Evolutionary conservation across 1,284 basidiomycete genomes (phyloP), one percentile per base, ranked within the genome.

Genomic region (Inonotus obliquus): DNA sequence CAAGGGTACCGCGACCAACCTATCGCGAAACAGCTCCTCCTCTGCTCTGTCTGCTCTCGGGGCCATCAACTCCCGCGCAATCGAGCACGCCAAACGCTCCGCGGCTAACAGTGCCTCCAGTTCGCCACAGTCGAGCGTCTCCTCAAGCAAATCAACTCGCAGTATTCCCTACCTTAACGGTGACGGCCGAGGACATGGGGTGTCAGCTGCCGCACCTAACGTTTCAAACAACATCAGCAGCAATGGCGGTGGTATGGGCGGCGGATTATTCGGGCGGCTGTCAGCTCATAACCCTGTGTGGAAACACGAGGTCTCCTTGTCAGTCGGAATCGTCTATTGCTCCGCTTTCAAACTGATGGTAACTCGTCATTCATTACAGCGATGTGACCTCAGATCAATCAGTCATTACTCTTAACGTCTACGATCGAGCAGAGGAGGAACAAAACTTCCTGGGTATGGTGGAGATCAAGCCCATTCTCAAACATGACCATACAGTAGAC

Each of bases 261-360:
- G 78, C 37, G 78, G 81, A 21, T 77, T 90, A 48, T 87, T 91
- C 67, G 84, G 84, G 63, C 79, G 83, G 61, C 74, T 83, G 55
- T 85, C 84, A 52, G 80, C 91, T 47, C 86, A 92, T 71, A 98
- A 96, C 77, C 96, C 97, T 11, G 89, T 96, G 17, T 99, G 97
- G 97, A 98, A 99, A 77, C 95, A 98, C 75, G 91, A 98, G 75
- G 96, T 98, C 53, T 90, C 92, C 44, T 98, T 98, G 94, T 96
- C 75, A 77, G 94, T 62, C 14, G 5, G 47, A 14, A 45, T 56
- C 54, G 54, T 29, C 19, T 4, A 14, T n/a, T 44, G 41, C 70
- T 44, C 41, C 41, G 19, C 41, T 44, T 13, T 41, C n/a, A 41
- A 17, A 19, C 54, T 59, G 38, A 62, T 67, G 39, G 61, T 64